Conservation (phyloP, 371 early-diverging fungal species). For the Coemansia sp. region DNA sequence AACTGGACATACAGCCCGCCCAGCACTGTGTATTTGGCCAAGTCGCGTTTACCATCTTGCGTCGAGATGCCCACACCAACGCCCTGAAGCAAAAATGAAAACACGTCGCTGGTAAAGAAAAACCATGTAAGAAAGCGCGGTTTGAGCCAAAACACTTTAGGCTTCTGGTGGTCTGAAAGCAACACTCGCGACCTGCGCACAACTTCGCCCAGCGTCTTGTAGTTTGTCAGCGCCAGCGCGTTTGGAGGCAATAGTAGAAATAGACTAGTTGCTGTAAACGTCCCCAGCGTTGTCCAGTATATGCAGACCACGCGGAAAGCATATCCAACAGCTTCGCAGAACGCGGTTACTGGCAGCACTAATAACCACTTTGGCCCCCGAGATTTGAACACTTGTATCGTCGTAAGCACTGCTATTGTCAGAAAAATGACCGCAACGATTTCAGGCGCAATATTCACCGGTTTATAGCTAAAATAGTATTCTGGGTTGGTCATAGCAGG, state of each 20-base stretch:
- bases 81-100: conserved; percentile 36
- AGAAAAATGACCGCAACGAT: conserved; percentile 15
- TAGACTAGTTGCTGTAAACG: conserved; percentile 43
- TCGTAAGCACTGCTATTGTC: conserved; percentile 1
- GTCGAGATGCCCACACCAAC: conserved; percentile 28
- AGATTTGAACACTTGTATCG: conserved; percentile 13
- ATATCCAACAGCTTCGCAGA: conserved; percentile 50
- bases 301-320: conserved; percentile 35
- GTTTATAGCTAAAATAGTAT: conserved; percentile 33
- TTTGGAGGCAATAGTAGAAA: conserved; percentile 51
- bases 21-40: conserved; percentile 26
- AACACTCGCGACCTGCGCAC: conserved; percentile 13
- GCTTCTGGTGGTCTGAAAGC: not conserved
- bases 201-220: conserved; percentile 50
- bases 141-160: conserved; percentile 31
- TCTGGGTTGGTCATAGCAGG: conserved; percentile 7
- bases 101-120: conserved; percentile 51
- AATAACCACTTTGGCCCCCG: conserved; percentile 34
- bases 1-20: conserved; percentile 33
- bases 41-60: conserved; percentile 2
- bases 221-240: conserved; percentile 52
- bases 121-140: conserved; percentile 54
- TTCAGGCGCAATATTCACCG: conserved; percentile 31
- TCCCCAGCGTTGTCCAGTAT: conserved; percentile 31
- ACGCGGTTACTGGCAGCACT: conserved; percentile 45